Percentiles rank a stretch among this genome's conserved stretches.
Conservation (phyloP, 2,329 filamentous ascomycete species). For the Stromatinia cepivora region DNA sequence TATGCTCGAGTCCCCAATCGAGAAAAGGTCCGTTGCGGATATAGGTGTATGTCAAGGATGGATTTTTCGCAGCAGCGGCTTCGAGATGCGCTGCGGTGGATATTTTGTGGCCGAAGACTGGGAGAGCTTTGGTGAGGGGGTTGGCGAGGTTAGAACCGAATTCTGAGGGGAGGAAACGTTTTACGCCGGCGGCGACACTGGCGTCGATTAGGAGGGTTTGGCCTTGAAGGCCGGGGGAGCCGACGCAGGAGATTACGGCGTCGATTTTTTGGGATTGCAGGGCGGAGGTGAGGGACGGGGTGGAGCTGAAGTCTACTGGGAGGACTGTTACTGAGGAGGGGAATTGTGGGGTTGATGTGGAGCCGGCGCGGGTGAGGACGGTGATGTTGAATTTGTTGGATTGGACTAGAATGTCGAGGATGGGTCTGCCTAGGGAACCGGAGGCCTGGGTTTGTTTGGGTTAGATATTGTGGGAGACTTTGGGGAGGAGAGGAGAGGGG, state of each 20-base stretch:
- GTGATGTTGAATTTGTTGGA: slow-evolving; percentile 47
- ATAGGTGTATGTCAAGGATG: slow-evolving; percentile 54
- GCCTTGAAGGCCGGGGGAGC: slow-evolving; percentile 38
- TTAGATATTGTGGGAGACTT: slow-evolving; percentile 10
- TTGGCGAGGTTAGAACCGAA: slow-evolving; percentile 49
- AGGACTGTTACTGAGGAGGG: slow-evolving; percentile 45
- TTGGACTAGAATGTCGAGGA: slow-evolving; percentile 33
- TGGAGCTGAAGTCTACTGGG: slow-evolving; percentile 47
- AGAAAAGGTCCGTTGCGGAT: slow-evolving; percentile 58
- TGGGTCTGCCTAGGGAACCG: slow-evolving; percentile 33
- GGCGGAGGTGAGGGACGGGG: slow-evolving; percentile 47
- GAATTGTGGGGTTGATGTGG: slow-evolving; percentile 29
- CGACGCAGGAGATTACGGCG: slow-evolving; percentile 55
- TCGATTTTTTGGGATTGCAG: slow-evolving; percentile 54
- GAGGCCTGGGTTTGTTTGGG: slow-evolving; percentile 26
- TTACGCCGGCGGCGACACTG: slow-evolving; percentile 57
- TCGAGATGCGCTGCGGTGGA: slow-evolving; percentile 45
- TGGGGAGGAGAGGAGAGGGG: background rate
- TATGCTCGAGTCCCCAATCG: slow-evolving; percentile 52
- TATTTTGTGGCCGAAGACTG: slow-evolving; percentile 55
- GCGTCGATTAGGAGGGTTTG: slow-evolving; percentile 58
- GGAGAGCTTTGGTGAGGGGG: slow-evolving; percentile 45
- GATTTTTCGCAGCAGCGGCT: slow-evolving; percentile 43
- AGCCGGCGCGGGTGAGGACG: slow-evolving; percentile 48
- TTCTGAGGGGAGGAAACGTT: slow-evolving; percentile 62